Percentiles rank a stretch among this genome's conserved stretches.
Conservation (phyloP, 2,329 filamentous ascomycete genomes). For the Fusarium phyllophilum region DNA sequence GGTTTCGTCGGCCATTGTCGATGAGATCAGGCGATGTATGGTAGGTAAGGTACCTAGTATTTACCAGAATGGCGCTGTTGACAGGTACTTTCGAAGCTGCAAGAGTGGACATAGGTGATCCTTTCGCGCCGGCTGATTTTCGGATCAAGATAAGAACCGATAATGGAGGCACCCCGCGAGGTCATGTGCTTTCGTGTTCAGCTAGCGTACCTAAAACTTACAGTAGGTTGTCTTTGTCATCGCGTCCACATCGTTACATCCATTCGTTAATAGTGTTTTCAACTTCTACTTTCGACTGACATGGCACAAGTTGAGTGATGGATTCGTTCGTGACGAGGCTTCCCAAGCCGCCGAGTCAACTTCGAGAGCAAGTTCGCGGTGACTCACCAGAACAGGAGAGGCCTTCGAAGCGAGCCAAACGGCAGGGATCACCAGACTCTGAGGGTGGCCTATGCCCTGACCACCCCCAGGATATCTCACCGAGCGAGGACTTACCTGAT, state of each 20-base stretch:
- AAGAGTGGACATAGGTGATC: neutral
- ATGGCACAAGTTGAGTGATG: constrained; percentile 44
- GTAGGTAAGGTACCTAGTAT: neutral
- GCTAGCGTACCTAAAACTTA: constrained; percentile 8
- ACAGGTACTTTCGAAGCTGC: constrained; percentile 4
- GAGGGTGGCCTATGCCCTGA: constrained; percentile 39
- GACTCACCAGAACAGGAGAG: constrained; percentile 28
- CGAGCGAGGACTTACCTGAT: neutral
- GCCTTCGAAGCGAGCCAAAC: constrained; percentile 48
- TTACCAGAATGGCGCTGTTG: constrained; percentile 10
- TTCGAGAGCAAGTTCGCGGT: constrained; percentile 11
- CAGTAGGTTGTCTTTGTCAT: constrained; percentile 5
- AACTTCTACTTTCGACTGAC: neutral
- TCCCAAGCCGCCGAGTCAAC: constrained; percentile 33
- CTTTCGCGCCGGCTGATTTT: constrained; percentile 41
- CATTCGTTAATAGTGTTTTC: neutral
- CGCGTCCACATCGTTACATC: constrained; percentile 26
- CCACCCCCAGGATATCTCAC: constrained; percentile 21
- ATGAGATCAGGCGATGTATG: neutral
- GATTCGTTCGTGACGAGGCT: constrained; percentile 52
- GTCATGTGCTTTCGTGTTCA: constrained; percentile 55
- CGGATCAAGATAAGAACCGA: constrained; percentile 16
- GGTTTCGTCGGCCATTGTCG: constrained; percentile 47
- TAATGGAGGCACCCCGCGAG: constrained; percentile 4
- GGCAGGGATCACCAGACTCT: constrained; percentile 36